phyloP scores from a whole-genome alignment of 2,329 filamentous ascomycete species.

The Juglanconis sp. region DNA sequence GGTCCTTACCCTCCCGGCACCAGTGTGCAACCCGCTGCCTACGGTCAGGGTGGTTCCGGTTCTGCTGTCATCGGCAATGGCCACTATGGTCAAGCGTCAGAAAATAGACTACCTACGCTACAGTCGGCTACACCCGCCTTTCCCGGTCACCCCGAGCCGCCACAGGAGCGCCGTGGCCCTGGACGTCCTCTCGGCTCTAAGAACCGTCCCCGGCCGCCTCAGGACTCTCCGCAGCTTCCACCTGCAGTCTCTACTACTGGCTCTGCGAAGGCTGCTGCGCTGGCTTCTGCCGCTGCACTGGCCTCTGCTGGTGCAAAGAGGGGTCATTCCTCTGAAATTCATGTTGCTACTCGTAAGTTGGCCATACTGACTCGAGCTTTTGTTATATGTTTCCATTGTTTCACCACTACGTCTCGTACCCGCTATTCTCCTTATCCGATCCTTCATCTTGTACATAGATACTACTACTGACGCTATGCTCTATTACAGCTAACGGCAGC shows the following conservation, averaged over 20 bases:
- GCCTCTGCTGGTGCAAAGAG: slow-evolving; percentile 16
- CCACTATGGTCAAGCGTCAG: not conserved
- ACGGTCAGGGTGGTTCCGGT: not conserved
- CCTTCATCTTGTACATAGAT: not conserved
- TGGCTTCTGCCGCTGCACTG: slow-evolving; percentile 14
- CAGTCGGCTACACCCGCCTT: not conserved
- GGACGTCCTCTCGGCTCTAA: slow-evolving; percentile 16
- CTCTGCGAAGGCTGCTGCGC: slow-evolving; percentile 15
- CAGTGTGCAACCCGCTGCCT: not conserved
- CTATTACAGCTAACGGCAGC: not conserved
- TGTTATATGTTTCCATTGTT: not conserved
- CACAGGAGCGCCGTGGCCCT: slow-evolving; percentile 18
- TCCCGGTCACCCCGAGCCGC: not conserved
- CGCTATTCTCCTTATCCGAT: too few relatives aligned
- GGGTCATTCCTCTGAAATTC: slow-evolving; percentile 10
- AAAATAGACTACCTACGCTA: not conserved
- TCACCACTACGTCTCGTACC: not conserved
- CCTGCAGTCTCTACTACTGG: not conserved
- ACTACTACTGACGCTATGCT: not conserved
- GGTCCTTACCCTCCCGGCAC: not conserved
- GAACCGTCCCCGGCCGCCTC: not conserved
- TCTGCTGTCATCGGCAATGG: not conserved
- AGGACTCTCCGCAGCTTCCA: not conserved
- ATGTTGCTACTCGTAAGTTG: slow-evolving; percentile 15
- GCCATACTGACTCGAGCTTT: not conserved